Percentiles rank a stretch among this genome's conserved stretches.
Conservation (phyloP, 495 filamentous ascomycete genomes). For the Hypoxylon crocopeplum region DNA sequence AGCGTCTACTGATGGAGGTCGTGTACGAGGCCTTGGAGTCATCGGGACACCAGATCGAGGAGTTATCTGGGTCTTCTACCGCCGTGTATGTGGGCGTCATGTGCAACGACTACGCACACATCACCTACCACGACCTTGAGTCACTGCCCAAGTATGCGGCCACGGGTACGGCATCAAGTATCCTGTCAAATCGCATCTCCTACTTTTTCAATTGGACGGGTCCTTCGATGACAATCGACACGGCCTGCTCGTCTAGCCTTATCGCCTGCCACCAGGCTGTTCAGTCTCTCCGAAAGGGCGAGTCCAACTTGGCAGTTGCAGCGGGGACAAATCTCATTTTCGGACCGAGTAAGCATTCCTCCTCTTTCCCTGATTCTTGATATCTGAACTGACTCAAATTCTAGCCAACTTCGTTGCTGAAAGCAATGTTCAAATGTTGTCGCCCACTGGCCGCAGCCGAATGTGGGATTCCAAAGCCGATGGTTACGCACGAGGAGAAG, state of each 20-base stretch:
- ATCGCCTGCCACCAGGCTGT: slow-evolving; percentile 48
- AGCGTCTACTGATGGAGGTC: slow-evolving; percentile 53
- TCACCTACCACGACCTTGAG: slow-evolving; percentile 38
- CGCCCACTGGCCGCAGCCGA: slow-evolving; percentile 47
- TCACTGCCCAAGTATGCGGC: slow-evolving; percentile 32
- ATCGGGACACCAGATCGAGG: slow-evolving; percentile 50
- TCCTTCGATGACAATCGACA: slow-evolving; percentile 49
- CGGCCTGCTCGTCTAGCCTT: slow-evolving; percentile 55
- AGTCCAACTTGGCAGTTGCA: slow-evolving; percentile 49
- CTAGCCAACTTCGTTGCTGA: slow-evolving; percentile 32
- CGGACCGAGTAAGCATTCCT: slow-evolving; percentile 7
- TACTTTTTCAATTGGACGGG: slow-evolving; percentile 54
- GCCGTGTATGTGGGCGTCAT: slow-evolving; percentile 57
- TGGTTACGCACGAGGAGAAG: slow-evolving; percentile 67
- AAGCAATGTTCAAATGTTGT: slow-evolving; percentile 33
- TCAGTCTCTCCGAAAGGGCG: slow-evolving; percentile 50
- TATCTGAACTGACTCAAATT: too few species aligned
- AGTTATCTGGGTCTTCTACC: slow-evolving; percentile 52
- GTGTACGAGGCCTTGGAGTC: slow-evolving; percentile 59
- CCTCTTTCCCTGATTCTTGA: too few species aligned
- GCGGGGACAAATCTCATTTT: slow-evolving; percentile 44
- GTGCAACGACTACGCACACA: slow-evolving; percentile 52
- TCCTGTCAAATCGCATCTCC: slow-evolving; percentile 59
- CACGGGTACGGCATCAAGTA: slow-evolving; percentile 29
- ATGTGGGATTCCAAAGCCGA: slow-evolving; percentile 53